Base-by-base conservation (phyloP, 495 filamentous ascomycete species). In the Trypethelium eluteriae region DNA sequence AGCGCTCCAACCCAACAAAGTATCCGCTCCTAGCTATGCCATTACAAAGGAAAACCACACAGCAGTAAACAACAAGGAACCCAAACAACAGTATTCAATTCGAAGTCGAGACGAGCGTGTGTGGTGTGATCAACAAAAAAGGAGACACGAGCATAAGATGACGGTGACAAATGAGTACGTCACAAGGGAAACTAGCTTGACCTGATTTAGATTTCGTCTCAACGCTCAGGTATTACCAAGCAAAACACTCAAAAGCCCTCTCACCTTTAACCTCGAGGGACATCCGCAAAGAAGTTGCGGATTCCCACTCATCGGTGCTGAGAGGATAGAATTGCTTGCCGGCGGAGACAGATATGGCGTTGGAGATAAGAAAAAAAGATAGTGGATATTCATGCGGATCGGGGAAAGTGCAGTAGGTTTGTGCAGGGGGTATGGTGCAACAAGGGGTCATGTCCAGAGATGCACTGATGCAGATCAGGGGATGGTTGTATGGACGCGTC, bases 241-340 rank as follows among this genome's bases (percentile, higher is more conserved):
- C 53, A 59, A 53, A 53, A 53, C 49, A 18, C 49, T 53, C 49
- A 5, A 35, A 5, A 14, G 36, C 18, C 53, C 53, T 70, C 63
- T 66, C 65, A 72, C 66, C 71, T 75, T 75, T 65, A 75, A 75
- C 73, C 73, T 75, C 73, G 70, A 73, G 69, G 62, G 65, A 44
- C 44, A 39, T 47, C 57, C 35, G 4, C 14, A 41, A 18, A 47
- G 16, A 38, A 38, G 32, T 34, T 2, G 62, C 25, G 59, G 64
- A 39, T 56, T 64, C 65, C 72, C 66, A 69, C 74, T 74, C 74
- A 66, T 76, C 68, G 74, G 74, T 76, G 67, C 70, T 73, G 69
- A 69, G 66, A 64, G 68, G 53, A 35, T 36, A 32, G 53, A 32
- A 59, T 59, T 65, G 61, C 34, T 44, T 66, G 68, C 66, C 68